A percentile compares a stretch with the other conserved stretches of the same genome.
phyloP scores from a whole-genome alignment of 306 rosid genomes.

The Begonia loranthoides region DNA sequence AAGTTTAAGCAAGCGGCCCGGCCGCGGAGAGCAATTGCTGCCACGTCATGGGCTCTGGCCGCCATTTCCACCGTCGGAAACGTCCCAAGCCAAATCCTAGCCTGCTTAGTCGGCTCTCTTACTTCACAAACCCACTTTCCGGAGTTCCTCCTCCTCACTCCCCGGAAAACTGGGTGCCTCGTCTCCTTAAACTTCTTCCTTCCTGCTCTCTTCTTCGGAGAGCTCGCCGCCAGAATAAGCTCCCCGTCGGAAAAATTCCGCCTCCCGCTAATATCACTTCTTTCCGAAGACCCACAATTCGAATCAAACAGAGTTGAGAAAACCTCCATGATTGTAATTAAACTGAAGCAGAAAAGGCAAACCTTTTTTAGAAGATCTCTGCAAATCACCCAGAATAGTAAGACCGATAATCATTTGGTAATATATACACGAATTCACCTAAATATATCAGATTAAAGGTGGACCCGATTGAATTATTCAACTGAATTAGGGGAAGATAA shows the following conservation, averaged over 20 bases:
- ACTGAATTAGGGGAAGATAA: no score
- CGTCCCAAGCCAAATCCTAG: slow-evolving; percentile 53
- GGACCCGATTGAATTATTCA: no score
- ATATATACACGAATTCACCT: no score
- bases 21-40: slow-evolving; percentile 48
- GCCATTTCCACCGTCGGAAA: slow-evolving; percentile 79
- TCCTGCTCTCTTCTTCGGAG: slow-evolving; percentile 74
- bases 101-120: slow-evolving; percentile 64
- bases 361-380: no score
- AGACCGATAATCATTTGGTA: no score
- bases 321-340: background rate
- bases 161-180: slow-evolving; percentile 66
- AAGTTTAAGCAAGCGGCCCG: slow-evolving; percentile 48
- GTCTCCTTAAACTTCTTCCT: slow-evolving; percentile 88
- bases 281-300: background rate
- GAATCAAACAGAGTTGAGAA: background rate
- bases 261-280: background rate
- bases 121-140: slow-evolving; percentile 76
- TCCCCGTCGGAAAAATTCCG: slow-evolving; percentile 38
- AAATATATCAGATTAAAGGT: no score
- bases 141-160: slow-evolving; percentile 50
- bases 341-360: no score
- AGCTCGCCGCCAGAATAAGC: slow-evolving; percentile 29
- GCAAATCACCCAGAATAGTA: no score
- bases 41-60: slow-evolving; percentile 78